Conservation (phyloP, 352 stramenopile species). For the Thraustochytrium striatum region DNA sequence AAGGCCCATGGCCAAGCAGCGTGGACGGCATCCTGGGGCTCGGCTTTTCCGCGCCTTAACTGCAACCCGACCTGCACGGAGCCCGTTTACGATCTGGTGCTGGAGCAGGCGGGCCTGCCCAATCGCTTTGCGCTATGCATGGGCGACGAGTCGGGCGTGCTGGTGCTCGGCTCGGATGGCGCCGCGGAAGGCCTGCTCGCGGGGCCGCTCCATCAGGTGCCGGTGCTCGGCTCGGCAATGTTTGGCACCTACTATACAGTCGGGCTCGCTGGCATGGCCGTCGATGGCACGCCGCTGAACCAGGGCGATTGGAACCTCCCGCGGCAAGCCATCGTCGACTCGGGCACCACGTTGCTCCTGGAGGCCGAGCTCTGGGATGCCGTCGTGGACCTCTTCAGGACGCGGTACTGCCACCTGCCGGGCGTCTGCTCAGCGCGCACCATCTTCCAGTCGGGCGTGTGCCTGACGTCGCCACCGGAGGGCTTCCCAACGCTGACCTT, state of each 20-base stretch:
- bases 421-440: constrained; percentile 16
- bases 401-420: constrained; percentile 3
- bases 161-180: constrained; percentile 6
- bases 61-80: constrained; percentile 37
- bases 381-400: constrained; percentile 26
- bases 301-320: neutral
- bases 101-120: neutral
- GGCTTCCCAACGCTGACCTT: constrained; percentile 33
- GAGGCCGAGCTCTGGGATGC: constrained; percentile 9
- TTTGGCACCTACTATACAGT: constrained; percentile 43
- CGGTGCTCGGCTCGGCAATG: constrained; percentile 2
- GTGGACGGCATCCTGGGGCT: constrained; percentile 36
- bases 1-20: constrained; percentile 22
- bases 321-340: constrained; percentile 32
- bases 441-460: constrained; percentile 33
- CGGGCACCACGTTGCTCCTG: constrained; percentile 31
- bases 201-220: neutral
- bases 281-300: neutral
- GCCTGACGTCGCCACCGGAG: neutral
- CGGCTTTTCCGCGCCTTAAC: constrained; percentile 30
- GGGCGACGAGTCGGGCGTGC: neutral
- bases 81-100: constrained; percentile 6
- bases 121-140: constrained; percentile 35
- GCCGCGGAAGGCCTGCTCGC: neutral
- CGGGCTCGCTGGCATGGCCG: neutral